Conservation (phyloP, 257 asterid species). For the Rauvolfia tetraphylla region DNA sequence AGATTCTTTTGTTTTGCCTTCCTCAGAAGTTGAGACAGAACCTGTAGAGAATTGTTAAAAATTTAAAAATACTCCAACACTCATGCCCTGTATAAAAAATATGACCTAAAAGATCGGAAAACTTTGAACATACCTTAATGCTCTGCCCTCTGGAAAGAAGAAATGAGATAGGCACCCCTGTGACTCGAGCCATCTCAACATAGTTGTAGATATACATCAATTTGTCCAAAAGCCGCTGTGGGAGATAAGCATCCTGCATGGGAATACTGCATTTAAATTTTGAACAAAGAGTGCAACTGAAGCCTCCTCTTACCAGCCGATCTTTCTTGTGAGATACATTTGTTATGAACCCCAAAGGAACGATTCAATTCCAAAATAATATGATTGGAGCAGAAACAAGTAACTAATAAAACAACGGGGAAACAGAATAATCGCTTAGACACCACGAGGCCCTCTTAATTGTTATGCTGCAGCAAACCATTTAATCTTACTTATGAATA, state of each 20-base stretch:
- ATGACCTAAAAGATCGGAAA: conserved; percentile 14
- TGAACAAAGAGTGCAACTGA: not conserved
- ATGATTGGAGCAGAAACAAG: not conserved
- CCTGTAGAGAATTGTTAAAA: conserved; percentile 46
- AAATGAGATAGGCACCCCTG: conserved; percentile 98
- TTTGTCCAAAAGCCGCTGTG: conserved; percentile 96
- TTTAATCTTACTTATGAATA: not conserved
- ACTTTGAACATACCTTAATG: conserved; percentile 60
- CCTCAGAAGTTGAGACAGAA: conserved; percentile 91
- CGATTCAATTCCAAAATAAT: not conserved
- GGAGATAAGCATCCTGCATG: conserved; percentile 96
- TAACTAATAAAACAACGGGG: not conserved
- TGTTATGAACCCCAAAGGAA: not conserved
- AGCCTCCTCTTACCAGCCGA: not conserved
- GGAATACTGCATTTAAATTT: conserved; percentile 1
- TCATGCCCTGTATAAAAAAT: conserved; percentile 2
- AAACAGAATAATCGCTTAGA: not conserved
- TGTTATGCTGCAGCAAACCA: not conserved
- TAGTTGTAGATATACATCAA: conserved; percentile 89
- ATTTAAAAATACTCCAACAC: conserved; percentile 1
- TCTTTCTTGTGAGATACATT: not conserved
- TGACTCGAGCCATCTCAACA: conserved; percentile 99
- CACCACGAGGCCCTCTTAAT: not conserved
- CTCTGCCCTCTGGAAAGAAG: conserved; percentile 98
- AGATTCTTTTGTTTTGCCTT: conserved; percentile 84